phyloP scores from a whole-genome alignment of 1,284 basidiomycete species.

The Pseudozyma thailandica region DNA sequence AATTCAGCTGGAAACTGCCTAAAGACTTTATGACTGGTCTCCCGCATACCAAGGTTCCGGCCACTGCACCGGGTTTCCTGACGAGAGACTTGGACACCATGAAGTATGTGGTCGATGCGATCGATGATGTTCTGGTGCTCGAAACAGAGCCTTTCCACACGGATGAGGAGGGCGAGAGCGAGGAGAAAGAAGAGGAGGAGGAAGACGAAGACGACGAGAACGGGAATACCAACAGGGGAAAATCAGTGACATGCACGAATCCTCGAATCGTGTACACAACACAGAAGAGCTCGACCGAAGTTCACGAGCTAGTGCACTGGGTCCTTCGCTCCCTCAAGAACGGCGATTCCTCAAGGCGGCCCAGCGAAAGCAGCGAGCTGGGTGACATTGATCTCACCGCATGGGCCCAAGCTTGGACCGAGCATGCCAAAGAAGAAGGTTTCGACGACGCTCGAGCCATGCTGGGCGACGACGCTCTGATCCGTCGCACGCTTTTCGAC shows the following conservation, averaged over 20 bases:
- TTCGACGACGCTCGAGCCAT: slow-evolving; percentile 33
- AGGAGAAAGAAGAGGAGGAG: slow-evolving; percentile 1
- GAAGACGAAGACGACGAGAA: background rate
- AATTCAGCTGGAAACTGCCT: slow-evolving; percentile 24
- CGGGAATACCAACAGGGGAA: background rate
- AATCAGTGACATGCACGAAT: background rate
- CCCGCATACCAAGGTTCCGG: slow-evolving; percentile 33
- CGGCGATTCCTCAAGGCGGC: background rate
- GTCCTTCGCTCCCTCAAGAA: background rate
- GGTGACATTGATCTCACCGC: slow-evolving; percentile 14
- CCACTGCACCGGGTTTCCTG: slow-evolving; percentile 36
- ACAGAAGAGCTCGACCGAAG: slow-evolving; percentile 26
- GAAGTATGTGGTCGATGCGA: background rate
- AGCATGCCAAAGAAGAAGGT: slow-evolving; percentile 29
- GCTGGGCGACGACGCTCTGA: slow-evolving; percentile 36
- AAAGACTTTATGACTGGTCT: slow-evolving; percentile 40
- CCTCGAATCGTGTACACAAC: slow-evolving; percentile 22
- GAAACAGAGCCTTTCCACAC: too few species aligned
- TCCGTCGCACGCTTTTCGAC: slow-evolving; percentile 34
- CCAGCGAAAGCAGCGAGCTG: background rate
- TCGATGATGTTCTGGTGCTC: background rate
- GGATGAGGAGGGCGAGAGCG: too few species aligned
- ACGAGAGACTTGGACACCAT: slow-evolving; percentile 8
- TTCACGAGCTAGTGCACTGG: slow-evolving; percentile 5
- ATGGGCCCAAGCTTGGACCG: slow-evolving; percentile 21